Conservation (phyloP, 2,329 filamentous ascomycete genomes). For the Cladosporium oxysporum region DNA sequence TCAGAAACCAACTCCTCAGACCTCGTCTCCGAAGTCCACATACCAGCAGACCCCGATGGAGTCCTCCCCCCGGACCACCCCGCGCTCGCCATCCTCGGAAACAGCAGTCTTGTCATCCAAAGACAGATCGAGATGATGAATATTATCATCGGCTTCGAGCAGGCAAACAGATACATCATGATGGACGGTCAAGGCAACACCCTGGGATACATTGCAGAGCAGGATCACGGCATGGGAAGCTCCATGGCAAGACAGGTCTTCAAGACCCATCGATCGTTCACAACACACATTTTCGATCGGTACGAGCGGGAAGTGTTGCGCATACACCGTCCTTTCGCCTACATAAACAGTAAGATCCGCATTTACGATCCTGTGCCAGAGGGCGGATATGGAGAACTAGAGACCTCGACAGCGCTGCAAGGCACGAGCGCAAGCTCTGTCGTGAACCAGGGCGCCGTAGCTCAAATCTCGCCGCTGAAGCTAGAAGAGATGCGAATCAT, state of each 20-base stretch:
- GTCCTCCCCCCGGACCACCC: constrained; percentile 61
- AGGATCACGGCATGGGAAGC: constrained; percentile 60
- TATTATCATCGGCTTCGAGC: constrained; percentile 65
- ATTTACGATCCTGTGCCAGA: constrained; percentile 55
- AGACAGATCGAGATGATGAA: constrained; percentile 68
- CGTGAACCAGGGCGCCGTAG: constrained; percentile 44
- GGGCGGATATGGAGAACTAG: constrained; percentile 38
- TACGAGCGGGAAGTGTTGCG: constrained; percentile 61
- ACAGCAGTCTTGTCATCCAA: constrained; percentile 64
- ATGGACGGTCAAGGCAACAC: constrained; percentile 65
- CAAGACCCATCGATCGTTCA: constrained; percentile 63
- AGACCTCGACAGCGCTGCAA: constrained; percentile 45
- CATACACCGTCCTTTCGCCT: constrained; percentile 65
- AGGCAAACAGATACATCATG: constrained; percentile 66
- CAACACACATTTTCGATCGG: constrained; percentile 65
- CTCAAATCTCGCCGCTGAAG: constrained; percentile 56
- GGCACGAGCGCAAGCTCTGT: constrained; percentile 47
- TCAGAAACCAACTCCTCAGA: constrained; percentile 48
- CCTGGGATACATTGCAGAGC: constrained; percentile 65
- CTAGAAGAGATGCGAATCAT: constrained; percentile 62
- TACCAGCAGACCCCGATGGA: constrained; percentile 61
- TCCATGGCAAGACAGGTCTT: constrained; percentile 61
- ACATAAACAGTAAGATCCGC: constrained; percentile 61
- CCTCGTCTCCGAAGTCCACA: constrained; percentile 61
- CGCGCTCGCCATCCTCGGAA: constrained; percentile 58